A percentile compares a stretch with the other conserved stretches of the same genome.
Conservation (phyloP, 345 rosid species). For the Aethionema arabicum region DNA sequence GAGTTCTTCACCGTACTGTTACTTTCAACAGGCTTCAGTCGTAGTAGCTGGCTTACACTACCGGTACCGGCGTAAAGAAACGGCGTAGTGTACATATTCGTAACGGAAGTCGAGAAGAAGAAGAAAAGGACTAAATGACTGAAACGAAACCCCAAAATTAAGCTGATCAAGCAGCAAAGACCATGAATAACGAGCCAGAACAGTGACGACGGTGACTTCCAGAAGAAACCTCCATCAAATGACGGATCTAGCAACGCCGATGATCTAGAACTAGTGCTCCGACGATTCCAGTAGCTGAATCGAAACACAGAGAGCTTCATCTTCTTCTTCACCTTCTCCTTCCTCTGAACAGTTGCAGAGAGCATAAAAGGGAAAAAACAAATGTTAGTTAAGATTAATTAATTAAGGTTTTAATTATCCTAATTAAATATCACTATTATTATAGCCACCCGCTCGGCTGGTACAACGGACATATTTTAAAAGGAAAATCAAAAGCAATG, state of each 20-base stretch:
- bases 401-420: slow-evolving; percentile 1
- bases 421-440: slow-evolving; percentile 4
- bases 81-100: slow-evolving; percentile 57
- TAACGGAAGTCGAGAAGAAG: slow-evolving; percentile 70
- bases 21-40: slow-evolving; percentile 23
- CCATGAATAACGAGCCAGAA: slow-evolving; percentile 82
- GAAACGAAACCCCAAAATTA: slow-evolving; percentile 90
- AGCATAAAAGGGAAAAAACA: slow-evolving; percentile 22
- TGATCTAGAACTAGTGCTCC: slow-evolving; percentile 58
- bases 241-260: slow-evolving; percentile 58
- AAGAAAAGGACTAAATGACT: slow-evolving; percentile 87
- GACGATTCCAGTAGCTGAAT: slow-evolving; percentile 70
- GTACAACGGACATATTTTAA: slow-evolving; percentile 33
- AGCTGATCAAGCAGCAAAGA: slow-evolving; percentile 85
- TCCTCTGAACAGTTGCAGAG: slow-evolving; percentile 17
- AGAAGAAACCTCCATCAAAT: slow-evolving; percentile 40
- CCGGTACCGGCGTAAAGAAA: slow-evolving; percentile 38
- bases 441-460: slow-evolving; percentile 22
- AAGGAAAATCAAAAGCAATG: slow-evolving; percentile 14
- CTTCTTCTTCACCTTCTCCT: slow-evolving; percentile 20
- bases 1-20: slow-evolving; percentile 36
- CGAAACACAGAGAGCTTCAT: slow-evolving; percentile 85
- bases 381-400: slow-evolving; percentile 23
- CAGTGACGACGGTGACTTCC: slow-evolving; percentile 64
- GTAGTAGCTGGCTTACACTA: slow-evolving; percentile 31